These are phyloP conservation scores for Trapa bicornis DNA, from an alignment of 345 rosid genomes.

Conservation along the genomic window DNA sequence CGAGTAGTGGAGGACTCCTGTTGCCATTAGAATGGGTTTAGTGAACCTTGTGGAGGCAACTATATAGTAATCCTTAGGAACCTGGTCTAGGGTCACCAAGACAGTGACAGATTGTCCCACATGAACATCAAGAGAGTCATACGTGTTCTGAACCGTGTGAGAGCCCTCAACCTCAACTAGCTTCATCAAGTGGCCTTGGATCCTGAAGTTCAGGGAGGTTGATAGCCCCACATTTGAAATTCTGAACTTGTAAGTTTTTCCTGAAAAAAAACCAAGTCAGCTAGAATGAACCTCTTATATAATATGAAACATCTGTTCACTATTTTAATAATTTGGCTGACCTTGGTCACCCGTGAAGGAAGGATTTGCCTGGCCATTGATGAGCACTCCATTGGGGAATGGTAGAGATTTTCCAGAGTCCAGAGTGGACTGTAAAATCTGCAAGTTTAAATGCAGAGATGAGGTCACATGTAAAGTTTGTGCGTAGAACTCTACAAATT, in stretches of 20 bases:
- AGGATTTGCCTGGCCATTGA: slow-evolving; percentile 27
- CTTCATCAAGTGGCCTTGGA: slow-evolving; percentile 58
- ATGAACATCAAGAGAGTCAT: slow-evolving; percentile 66
- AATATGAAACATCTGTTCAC: not conserved
- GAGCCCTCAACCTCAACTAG: slow-evolving; percentile 89
- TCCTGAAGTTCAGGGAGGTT: slow-evolving; percentile 66
- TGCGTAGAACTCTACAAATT: too few species aligned
- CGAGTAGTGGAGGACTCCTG: slow-evolving; percentile 58
- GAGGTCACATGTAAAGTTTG: not conserved
- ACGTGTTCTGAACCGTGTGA: slow-evolving; percentile 54
- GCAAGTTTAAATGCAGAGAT: slow-evolving; percentile 7
- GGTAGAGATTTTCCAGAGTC: slow-evolving; percentile 70
- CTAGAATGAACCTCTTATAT: not conserved
- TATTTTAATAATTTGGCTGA: not conserved
- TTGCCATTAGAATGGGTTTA: slow-evolving; percentile 31
- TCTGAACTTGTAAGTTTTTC: slow-evolving; percentile 59
- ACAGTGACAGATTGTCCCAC: slow-evolving; percentile 62
- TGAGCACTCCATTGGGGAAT: slow-evolving; percentile 31
- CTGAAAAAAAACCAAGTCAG: slow-evolving; percentile 18
- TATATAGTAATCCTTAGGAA: slow-evolving; percentile 44
- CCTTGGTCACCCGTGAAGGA: slow-evolving; percentile 28
- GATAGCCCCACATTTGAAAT: slow-evolving; percentile 64
- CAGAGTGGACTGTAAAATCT: slow-evolving; percentile 36
- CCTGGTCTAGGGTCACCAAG: slow-evolving; percentile 31
- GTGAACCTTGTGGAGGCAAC: slow-evolving; percentile 79